A percentile compares a stretch with the other conserved stretches of the same genome.
phyloP scores from a whole-genome alignment of 1,139 yeast genomes.

The Geotrichum histeridarum region DNA sequence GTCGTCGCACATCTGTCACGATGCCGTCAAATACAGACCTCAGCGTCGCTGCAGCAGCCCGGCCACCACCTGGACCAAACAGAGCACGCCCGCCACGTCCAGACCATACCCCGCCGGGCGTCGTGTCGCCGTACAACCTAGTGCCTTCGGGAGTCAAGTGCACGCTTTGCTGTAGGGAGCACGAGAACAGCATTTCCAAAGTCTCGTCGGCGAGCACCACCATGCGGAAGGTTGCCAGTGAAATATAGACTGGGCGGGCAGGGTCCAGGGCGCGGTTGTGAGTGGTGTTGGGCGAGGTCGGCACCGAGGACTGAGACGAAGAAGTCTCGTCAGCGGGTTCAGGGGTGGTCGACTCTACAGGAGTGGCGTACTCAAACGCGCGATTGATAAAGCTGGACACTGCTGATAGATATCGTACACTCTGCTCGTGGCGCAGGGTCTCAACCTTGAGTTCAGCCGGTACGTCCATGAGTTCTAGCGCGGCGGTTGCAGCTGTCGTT shows the following conservation, averaged over 20 bases:
- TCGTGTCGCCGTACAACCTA: conserved; percentile 27
- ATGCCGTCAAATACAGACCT: conserved; percentile 88
- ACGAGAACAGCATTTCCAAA: conserved; percentile 73
- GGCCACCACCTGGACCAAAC: conserved; percentile 23
- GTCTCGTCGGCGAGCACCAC: conserved; percentile 91
- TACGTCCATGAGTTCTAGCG: conserved; percentile 3
- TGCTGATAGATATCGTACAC: conserved; percentile 77
- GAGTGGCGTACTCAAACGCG: conserved; percentile 86
- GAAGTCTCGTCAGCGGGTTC: conserved; percentile 35
- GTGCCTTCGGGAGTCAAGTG: conserved; percentile 53
- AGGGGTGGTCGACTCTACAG: conserved; percentile 45
- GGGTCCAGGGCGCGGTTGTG: conserved; percentile 83
- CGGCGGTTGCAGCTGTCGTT: background rate
- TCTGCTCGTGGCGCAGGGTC: conserved; percentile 61
- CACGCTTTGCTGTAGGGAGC: conserved; percentile 59
- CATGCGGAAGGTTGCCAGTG: conserved; percentile 90
- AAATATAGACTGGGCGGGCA: conserved; percentile 64
- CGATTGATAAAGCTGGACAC: conserved; percentile 83
- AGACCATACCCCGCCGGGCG: background rate
- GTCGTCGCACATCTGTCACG: conserved; percentile 80
- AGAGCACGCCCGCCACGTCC: conserved; percentile 4
- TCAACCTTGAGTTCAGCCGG: conserved; percentile 33
- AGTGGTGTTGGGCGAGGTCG: conserved; percentile 32
- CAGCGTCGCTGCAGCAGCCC: conserved; percentile 48
- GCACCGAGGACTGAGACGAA: conserved; percentile 25